Evolutionary conservation across 768 basidiomycete genomes (phyloP).

Genomic region (Guyanaporus albipodus): DNA sequence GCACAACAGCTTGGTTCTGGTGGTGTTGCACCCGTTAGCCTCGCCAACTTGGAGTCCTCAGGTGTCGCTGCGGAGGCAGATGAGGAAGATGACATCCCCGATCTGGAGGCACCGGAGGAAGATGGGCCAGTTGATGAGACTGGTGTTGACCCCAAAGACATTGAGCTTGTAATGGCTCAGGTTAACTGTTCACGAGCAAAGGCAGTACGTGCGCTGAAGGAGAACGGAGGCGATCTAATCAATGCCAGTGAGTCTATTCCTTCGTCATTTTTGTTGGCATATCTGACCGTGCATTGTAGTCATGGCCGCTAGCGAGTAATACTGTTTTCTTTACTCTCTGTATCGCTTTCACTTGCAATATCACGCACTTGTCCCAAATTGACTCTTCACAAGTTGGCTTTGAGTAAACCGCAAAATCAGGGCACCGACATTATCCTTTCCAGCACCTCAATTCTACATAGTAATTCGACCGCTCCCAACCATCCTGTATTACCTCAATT

Average conservation of each 20-base stretch:
- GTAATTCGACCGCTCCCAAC: conserved; percentile 89
- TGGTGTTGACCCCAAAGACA: conserved; percentile 89
- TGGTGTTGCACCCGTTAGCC: conserved; percentile 41
- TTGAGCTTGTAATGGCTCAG: conserved; percentile 88
- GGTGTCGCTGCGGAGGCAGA: conserved; percentile 50
- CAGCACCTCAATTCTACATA: conserved; percentile 75
- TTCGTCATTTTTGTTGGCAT: not conserved
- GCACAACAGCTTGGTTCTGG: conserved; percentile 71
- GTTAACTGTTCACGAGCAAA: conserved; percentile 89
- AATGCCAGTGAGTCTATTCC: conserved; percentile 78
- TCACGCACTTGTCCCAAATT: conserved; percentile 15
- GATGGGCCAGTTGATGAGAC: conserved; percentile 82
- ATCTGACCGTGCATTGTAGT: conserved; percentile 43
- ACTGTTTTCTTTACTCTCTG: conserved; percentile 31
- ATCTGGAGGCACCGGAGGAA: conserved; percentile 77
- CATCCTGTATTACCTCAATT: conserved; percentile 64
- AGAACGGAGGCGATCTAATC: conserved; percentile 90
- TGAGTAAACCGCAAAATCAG: conserved; percentile 2
- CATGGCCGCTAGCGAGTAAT: conserved; percentile 90
- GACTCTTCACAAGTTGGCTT: not conserved
- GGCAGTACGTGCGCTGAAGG: conserved; percentile 86
- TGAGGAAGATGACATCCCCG: conserved; percentile 77
- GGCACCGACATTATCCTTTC: conserved; percentile 32
- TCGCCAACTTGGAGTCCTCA: conserved; percentile 47
- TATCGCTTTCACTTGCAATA: conserved; percentile 27